Evolutionary conservation across 2,329 filamentous ascomycete species (phyloP).

Genomic region (Cladosporium oxysporum): DNA sequence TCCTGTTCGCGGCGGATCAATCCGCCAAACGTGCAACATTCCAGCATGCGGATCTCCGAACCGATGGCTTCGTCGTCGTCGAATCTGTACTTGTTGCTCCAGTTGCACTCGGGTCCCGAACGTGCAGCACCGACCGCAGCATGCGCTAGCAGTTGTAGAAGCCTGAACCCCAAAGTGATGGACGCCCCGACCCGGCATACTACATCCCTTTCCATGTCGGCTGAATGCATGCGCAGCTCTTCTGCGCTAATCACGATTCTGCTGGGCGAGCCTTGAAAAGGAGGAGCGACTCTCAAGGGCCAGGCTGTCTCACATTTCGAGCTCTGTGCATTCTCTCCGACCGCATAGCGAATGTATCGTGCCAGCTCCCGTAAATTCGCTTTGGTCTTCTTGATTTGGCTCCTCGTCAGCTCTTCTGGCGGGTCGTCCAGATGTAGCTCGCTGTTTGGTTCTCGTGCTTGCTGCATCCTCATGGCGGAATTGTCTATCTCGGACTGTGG

Average conservation of each 20-base stretch:
- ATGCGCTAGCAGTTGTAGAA: not conserved
- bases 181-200: not conserved
- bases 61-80: not conserved
- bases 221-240: not conserved
- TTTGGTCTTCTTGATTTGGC: not conserved
- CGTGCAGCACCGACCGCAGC: not conserved
- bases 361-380: not conserved
- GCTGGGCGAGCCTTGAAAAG: not conserved
- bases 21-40: not conserved
- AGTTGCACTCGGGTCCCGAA: not conserved
- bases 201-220: not conserved
- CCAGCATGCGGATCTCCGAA: not conserved
- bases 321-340: not conserved
- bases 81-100: not conserved
- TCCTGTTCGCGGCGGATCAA: not conserved
- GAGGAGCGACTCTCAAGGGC: not conserved
- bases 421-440: not conserved
- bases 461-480: not conserved
- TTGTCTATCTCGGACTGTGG: not conserved
- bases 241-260: not conserved
- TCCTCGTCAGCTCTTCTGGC: not conserved
- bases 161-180: not conserved
- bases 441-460: not conserved
- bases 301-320: not conserved
- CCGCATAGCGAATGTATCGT: not conserved